These are phyloP conservation scores for Raffaelea arxii DNA, from an alignment of 2,329 filamentous ascomycete genomes.

Conservation along the genomic window DNA sequence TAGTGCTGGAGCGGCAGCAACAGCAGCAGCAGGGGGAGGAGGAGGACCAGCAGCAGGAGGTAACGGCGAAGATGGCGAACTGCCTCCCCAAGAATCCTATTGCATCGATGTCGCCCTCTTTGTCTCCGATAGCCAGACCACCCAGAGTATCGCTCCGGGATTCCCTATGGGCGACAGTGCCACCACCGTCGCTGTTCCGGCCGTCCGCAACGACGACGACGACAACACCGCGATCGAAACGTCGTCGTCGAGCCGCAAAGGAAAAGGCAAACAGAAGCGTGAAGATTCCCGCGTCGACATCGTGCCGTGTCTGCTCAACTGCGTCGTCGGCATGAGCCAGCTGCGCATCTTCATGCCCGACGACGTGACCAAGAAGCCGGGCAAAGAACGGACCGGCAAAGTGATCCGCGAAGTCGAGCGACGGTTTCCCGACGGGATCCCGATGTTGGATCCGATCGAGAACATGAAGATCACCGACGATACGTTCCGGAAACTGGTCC, in stretches of 20 bases:
- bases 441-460: slow-evolving; percentile 84
- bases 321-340: slow-evolving; percentile 75
- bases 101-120: slow-evolving; percentile 74
- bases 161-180: slow-evolving; percentile 39
- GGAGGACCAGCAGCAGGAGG: too few relatives aligned
- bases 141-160: slow-evolving; percentile 32
- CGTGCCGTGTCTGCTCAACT: slow-evolving; percentile 77
- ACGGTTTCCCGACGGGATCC: slow-evolving; percentile 86
- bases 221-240: slow-evolving; percentile 38
- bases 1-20: too few relatives aligned
- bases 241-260: background rate
- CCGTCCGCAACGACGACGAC: slow-evolving; percentile 46
- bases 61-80: slow-evolving; percentile 53
- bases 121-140: slow-evolving; percentile 35
- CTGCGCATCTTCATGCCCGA: slow-evolving; percentile 75
- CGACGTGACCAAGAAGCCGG: slow-evolving; percentile 58
- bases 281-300: slow-evolving; percentile 55
- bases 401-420: slow-evolving; percentile 68
- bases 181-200: slow-evolving; percentile 55
- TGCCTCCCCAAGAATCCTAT: slow-evolving; percentile 65
- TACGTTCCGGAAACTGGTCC: slow-evolving; percentile 80
- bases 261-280: background rate
- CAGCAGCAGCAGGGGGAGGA: too few relatives aligned
- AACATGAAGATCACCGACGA: slow-evolving; percentile 94
- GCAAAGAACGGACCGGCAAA: slow-evolving; percentile 58